Evolutionary conservation across 768 basidiomycete genomes (phyloP).

Genomic region (Leccinellum rugosiceps): DNA sequence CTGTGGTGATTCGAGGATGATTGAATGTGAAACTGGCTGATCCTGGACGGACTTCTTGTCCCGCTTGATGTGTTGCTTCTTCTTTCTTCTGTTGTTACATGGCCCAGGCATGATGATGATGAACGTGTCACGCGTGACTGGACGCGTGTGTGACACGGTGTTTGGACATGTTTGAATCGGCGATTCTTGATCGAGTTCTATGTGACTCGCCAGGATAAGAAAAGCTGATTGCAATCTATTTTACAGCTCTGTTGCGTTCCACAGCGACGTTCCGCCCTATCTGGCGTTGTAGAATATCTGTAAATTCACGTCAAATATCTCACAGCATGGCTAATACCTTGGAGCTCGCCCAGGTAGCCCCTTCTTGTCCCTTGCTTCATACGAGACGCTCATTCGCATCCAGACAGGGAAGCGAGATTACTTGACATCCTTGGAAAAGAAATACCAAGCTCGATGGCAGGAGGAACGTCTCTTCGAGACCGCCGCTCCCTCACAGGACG

Average conservation of each 20-base stretch:
- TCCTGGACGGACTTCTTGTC: constrained; percentile 25
- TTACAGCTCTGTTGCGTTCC: constrained; percentile 24
- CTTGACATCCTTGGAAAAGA: constrained; percentile 75
- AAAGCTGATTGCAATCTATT: constrained; percentile 28
- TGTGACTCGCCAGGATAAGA: constrained; percentile 16
- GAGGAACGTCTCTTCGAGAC: constrained; percentile 78
- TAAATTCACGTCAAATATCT: constrained; percentile 14
- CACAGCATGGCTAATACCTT: constrained; percentile 57
- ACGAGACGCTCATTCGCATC: constrained; percentile 2
- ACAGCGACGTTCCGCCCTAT: constrained; percentile 21
- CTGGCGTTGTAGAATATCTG: constrained; percentile 33
- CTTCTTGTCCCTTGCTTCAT: background rate
- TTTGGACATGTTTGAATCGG: constrained; percentile 18
- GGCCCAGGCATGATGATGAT: constrained; percentile 56
- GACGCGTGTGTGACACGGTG: constrained; percentile 30
- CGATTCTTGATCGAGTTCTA: constrained; percentile 9
- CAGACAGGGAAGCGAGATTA: constrained; percentile 95
- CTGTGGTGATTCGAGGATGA: background rate
- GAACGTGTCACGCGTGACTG: constrained; percentile 30
- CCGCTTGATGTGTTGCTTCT: constrained; percentile 34
- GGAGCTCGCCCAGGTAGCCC: constrained; percentile 56
- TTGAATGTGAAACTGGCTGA: background rate
- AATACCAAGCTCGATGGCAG: constrained; percentile 82
- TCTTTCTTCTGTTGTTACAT: constrained; percentile 49
- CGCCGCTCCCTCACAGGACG: constrained; percentile 69